phyloP scores from a whole-genome alignment of 371 early-diverging fungal species.

The Sporodiniella umbellata region DNA sequence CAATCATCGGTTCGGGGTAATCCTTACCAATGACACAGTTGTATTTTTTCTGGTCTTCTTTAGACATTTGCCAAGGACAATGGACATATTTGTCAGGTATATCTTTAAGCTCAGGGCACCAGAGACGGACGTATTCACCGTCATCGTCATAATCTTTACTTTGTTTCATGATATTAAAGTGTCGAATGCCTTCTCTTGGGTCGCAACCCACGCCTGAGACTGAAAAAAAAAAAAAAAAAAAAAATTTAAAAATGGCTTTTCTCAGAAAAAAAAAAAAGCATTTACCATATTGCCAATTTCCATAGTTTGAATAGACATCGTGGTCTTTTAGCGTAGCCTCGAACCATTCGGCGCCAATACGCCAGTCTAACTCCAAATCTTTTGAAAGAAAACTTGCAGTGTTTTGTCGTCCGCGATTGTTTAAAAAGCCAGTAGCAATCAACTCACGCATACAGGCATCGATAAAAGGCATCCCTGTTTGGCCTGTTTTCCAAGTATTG shows the following conservation, averaged over 20 bases:
- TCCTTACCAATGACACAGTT: conserved; percentile 21
- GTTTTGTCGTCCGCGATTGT: conserved; percentile 46
- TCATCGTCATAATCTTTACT: conserved; percentile 43
- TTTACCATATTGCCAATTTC: conserved; percentile 50
- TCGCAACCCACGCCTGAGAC: conserved; percentile 34
- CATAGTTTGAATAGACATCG: conserved; percentile 45
- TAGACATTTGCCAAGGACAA: conserved; percentile 33
- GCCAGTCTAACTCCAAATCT: conserved; percentile 40
- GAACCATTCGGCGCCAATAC: conserved; percentile 45
- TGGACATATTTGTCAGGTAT: conserved; percentile 22
- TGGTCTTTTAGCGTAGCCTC: conserved; percentile 39
- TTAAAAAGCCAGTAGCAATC: conserved; percentile 35
- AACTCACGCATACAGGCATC: conserved; percentile 48
- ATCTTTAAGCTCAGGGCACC: conserved; percentile 38
- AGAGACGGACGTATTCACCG: conserved; percentile 35
- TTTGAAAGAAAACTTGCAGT: conserved; percentile 41
- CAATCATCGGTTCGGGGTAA: conserved; percentile 22
- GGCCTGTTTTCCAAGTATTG: conserved; percentile 26
- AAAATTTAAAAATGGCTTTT: neutral
- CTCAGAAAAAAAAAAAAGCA: neutral
- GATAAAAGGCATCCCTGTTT: conserved; percentile 45
- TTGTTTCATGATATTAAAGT: conserved; percentile 48
- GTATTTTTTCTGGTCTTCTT: conserved; percentile 10
- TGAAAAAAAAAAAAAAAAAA: conserved; percentile 1
- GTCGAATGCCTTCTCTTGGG: conserved; percentile 33